Conservation (phyloP, 2,329 filamentous ascomycete species). For the Fusarium multiceps region DNA sequence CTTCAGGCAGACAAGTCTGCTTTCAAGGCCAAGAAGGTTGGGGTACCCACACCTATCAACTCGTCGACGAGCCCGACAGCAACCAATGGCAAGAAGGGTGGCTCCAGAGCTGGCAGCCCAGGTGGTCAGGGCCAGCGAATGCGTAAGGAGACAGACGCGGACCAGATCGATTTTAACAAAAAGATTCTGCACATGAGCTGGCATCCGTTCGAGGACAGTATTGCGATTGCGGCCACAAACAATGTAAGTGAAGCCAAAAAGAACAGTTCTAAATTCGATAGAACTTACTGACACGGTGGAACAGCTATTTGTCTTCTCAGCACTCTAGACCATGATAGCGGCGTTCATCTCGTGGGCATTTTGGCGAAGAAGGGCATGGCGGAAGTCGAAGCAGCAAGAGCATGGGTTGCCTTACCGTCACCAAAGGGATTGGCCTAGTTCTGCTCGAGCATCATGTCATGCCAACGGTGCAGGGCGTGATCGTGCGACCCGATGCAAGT, state of each 20-base stretch:
- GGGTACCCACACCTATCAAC: slow-evolving; percentile 97
- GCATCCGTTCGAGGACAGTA: slow-evolving; percentile 99
- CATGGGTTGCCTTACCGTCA: slow-evolving; percentile 27
- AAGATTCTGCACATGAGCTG: slow-evolving; percentile 99
- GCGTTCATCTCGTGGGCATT: slow-evolving; percentile 44
- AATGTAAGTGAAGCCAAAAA: slow-evolving; percentile 77
- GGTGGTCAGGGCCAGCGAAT: slow-evolving; percentile 87
- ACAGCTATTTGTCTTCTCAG: slow-evolving; percentile 82
- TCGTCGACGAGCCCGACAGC: slow-evolving; percentile 77
- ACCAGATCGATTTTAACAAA: slow-evolving; percentile 99
- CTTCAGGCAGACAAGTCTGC: slow-evolving; percentile 98
- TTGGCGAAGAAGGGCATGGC: slow-evolving; percentile 31
- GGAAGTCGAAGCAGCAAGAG: slow-evolving; percentile 30
- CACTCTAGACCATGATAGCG: slow-evolving; percentile 64
- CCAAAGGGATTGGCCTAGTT: slow-evolving; percentile 31
- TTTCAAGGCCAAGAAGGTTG: slow-evolving; percentile 99
- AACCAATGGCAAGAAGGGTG: slow-evolving; percentile 84
- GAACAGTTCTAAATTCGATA: not conserved
- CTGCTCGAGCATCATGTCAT: slow-evolving; percentile 38
- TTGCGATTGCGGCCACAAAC: slow-evolving; percentile 98
- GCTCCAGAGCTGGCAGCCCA: slow-evolving; percentile 88
- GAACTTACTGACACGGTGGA: slow-evolving; percentile 40
- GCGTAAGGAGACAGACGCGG: slow-evolving; percentile 98
- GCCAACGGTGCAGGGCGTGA: slow-evolving; percentile 34
- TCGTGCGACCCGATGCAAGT: slow-evolving; percentile 37